Conservation (phyloP, 805 yeast genomes). For the Wickerhamomyces ciferrii region DNA sequence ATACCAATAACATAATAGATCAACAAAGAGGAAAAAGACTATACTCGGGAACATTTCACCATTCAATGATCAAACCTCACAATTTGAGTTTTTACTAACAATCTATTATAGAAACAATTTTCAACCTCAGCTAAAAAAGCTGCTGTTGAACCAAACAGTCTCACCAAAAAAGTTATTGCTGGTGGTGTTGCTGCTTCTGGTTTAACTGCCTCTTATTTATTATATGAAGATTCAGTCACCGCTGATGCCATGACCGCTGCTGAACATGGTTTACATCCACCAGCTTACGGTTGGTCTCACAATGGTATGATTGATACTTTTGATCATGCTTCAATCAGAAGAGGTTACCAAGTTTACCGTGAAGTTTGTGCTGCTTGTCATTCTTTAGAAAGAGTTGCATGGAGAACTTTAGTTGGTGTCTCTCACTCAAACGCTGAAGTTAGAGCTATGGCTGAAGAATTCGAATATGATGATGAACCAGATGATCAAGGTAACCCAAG, state of each 20-base stretch:
- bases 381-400: conserved; percentile 92
- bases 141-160: conserved; percentile 25
- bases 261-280: conserved; percentile 97
- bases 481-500: conserved; percentile 98
- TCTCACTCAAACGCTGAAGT: conserved; percentile 89
- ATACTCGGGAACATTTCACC: not conserved
- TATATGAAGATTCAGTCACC: conserved; percentile 78
- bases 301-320: conserved; percentile 86
- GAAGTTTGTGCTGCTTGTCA: conserved; percentile 99
- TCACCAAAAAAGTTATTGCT: conserved; percentile 45
- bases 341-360: conserved; percentile 98
- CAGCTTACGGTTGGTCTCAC: conserved; percentile 91
- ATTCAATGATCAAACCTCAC: too few relatives aligned
- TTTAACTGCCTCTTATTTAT: conserved; percentile 71
- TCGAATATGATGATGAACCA: conserved; percentile 97
- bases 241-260: conserved; percentile 98
- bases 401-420: conserved; percentile 98
- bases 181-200: conserved; percentile 72
- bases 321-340: conserved; percentile 93
- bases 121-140: conserved; percentile 32
- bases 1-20: too few relatives aligned
- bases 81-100: conserved; percentile 8
- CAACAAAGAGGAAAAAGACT: too few relatives aligned
- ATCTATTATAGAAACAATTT: conserved; percentile 19
- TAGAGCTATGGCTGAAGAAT: conserved; percentile 90